Evolutionary conservation across 352 stramenopile species (phyloP).

Genomic region (Pythium rishiriense): DNA sequence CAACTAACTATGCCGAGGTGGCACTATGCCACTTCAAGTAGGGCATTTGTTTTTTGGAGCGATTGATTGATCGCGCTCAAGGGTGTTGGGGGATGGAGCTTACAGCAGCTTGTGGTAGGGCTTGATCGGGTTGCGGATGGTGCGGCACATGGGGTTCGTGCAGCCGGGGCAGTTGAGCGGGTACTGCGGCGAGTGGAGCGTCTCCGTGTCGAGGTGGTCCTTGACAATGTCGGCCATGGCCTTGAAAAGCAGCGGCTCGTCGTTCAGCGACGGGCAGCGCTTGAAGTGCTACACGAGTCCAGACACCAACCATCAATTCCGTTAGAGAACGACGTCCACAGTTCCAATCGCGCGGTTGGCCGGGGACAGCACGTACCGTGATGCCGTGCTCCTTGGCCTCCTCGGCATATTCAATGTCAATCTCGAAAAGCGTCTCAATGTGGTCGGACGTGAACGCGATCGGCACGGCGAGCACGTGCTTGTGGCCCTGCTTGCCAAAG

Average conservation of each 20-base stretch:
- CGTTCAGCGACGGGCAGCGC: constrained; percentile 96
- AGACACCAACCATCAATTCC: neutral
- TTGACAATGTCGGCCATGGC: constrained; percentile 98
- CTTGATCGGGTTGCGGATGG: constrained; percentile 83
- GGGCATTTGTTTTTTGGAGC: neutral
- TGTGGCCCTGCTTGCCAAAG: constrained; percentile 91
- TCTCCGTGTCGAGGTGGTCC: constrained; percentile 83
- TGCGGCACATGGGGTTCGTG: constrained; percentile 83
- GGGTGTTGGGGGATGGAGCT: neutral
- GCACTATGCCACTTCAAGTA: neutral
- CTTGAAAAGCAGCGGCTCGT: constrained; percentile 92
- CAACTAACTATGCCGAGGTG: neutral
- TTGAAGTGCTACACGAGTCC: constrained; percentile 90
- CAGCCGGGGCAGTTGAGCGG: constrained; percentile 83
- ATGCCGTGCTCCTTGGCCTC: constrained; percentile 95
- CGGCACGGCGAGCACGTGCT: constrained; percentile 97
- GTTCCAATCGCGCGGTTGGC: too few relatives aligned
- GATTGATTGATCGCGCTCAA: too few relatives aligned
- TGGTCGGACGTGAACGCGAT: constrained; percentile 99
- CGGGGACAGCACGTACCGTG: constrained; percentile 54
- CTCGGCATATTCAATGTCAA: constrained; percentile 99
- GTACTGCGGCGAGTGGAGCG: constrained; percentile 80
- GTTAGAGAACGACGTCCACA: too few relatives aligned
- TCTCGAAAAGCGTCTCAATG: constrained; percentile 99
- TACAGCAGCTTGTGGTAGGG: constrained; percentile 53